A percentile compares a stretch with the other conserved stretches of the same genome.
phyloP scores from a whole-genome alignment of 1,139 yeast species.

The Suhomyces choctaworum region DNA sequence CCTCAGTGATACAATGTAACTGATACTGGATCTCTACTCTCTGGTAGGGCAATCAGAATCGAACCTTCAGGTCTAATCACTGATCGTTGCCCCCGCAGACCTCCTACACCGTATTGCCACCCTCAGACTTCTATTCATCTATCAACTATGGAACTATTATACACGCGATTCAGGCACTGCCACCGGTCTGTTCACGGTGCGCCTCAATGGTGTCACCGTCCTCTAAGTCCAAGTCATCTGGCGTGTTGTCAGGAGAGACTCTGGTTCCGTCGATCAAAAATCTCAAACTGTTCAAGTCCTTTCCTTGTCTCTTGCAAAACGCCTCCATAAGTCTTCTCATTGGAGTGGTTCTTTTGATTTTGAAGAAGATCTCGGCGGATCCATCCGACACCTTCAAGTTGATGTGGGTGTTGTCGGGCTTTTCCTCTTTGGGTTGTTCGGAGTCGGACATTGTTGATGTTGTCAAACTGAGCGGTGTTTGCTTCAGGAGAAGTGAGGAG shows the following conservation, averaged over 20 bases:
- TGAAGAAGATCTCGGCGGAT: conserved; percentile 90
- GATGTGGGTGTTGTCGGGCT: conserved; percentile 72
- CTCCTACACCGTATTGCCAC: too few relatives aligned
- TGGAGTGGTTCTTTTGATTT: conserved; percentile 90
- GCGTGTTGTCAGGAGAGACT: conserved; percentile 84
- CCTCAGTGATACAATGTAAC: too few relatives aligned
- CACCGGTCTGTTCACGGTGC: conserved; percentile 92
- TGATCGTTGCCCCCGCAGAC: too few relatives aligned
- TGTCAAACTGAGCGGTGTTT: too few relatives aligned
- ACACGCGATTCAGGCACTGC: conserved; percentile 21
- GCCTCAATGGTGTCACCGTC: conserved; percentile 97
- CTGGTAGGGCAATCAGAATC: too few relatives aligned
- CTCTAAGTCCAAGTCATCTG: conserved; percentile 87
- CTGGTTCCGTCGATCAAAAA: conserved; percentile 94
- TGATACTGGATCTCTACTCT: too few relatives aligned
- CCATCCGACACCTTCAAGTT: conserved; percentile 94
- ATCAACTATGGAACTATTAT: conserved; percentile 1
- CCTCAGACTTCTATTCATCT: conserved; percentile 5
- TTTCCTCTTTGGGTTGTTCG: conserved; percentile 58
- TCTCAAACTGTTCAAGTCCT: conserved; percentile 76
- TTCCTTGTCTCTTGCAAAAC: conserved; percentile 96
- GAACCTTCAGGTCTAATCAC: too few relatives aligned
- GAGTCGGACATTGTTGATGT: conserved; percentile 31
- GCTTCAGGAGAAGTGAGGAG: conserved; percentile 1
- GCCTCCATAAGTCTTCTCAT: conserved; percentile 96